Evolutionary conservation across 768 basidiomycete genomes (phyloP).

Genomic region (Termitomyces sp.): DNA sequence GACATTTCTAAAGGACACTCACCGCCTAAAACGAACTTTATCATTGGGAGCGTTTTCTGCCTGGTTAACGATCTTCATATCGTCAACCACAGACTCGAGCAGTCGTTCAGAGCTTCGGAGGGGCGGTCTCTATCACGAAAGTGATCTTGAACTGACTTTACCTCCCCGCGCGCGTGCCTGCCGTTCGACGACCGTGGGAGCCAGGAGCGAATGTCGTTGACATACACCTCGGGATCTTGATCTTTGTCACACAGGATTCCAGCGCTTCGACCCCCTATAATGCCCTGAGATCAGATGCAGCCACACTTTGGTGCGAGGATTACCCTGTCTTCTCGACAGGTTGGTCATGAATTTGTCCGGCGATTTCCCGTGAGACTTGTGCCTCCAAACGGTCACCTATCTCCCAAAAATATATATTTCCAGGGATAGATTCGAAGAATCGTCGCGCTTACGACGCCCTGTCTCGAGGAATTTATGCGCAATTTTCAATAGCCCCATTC

Average conservation of each 20-base stretch:
- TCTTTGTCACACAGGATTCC: no score
- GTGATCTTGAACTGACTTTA: background rate
- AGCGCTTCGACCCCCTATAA: background rate
- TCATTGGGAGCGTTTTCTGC: background rate
- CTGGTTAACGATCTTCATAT: background rate
- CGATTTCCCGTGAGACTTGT: background rate
- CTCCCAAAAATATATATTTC: background rate
- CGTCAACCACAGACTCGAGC: background rate
- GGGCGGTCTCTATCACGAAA: background rate
- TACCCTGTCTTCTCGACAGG: no score
- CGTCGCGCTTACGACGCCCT: background rate
- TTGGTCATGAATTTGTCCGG: background rate
- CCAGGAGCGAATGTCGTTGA: no score
- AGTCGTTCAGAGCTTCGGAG: background rate
- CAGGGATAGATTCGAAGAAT: background rate
- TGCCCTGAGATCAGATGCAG: background rate
- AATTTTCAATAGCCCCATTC: background rate
- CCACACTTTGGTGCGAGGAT: no score
- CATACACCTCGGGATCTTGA: no score
- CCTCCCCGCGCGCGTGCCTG: background rate
- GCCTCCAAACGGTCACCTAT: background rate
- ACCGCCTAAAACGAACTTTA: background rate
- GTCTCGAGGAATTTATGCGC: background rate
- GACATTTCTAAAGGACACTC: background rate
- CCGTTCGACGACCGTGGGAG: no score